Evolutionary conservation across 192 early-diverging fungal species (phyloP).

Genomic region (Coemansia sp.): DNA sequence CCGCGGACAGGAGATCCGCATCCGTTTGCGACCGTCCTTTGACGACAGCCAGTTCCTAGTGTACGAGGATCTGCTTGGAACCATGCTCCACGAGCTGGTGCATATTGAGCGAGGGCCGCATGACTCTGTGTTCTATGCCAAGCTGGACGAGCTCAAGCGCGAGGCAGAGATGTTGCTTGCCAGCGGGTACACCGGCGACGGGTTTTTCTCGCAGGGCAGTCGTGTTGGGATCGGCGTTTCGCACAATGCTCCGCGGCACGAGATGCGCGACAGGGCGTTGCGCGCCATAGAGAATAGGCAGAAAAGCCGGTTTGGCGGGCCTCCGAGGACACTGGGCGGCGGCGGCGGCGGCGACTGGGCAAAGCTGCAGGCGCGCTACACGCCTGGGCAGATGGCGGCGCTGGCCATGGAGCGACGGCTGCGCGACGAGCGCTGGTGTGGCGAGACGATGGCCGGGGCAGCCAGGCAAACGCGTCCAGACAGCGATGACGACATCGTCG

Average conservation of each 20-base stretch:
- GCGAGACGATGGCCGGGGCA: conserved; percentile 14
- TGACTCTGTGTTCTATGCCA: conserved; percentile 31
- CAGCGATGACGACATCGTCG: conserved; percentile 18
- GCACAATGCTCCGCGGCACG: conserved; percentile 23
- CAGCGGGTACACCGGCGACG: conserved; percentile 40
- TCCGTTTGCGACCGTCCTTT: conserved; percentile 33
- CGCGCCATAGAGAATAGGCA: conserved; percentile 20
- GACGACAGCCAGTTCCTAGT: conserved; percentile 20
- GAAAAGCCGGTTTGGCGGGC: conserved; percentile 15
- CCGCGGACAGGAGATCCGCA: conserved; percentile 35
- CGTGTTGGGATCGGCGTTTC: conserved; percentile 21
- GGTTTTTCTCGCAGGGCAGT: conserved; percentile 32
- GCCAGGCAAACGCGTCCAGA: conserved; percentile 9
- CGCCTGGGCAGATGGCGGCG: conserved; percentile 46
- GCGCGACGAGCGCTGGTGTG: conserved; percentile 43
- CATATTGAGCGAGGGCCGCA: conserved; percentile 43
- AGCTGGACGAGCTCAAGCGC: conserved; percentile 27
- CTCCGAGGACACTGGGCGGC: conserved; percentile 14
- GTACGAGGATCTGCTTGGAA: conserved; percentile 39
- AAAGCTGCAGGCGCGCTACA: conserved; percentile 5
- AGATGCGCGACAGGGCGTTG: conserved; percentile 15
- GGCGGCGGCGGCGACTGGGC: neutral
- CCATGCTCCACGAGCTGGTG: conserved; percentile 51
- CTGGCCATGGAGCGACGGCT: conserved; percentile 32
- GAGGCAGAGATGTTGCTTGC: conserved; percentile 37